Conservation (phyloP, 108 stramenopile genomes). For the Nitzschia sp. region DNA sequence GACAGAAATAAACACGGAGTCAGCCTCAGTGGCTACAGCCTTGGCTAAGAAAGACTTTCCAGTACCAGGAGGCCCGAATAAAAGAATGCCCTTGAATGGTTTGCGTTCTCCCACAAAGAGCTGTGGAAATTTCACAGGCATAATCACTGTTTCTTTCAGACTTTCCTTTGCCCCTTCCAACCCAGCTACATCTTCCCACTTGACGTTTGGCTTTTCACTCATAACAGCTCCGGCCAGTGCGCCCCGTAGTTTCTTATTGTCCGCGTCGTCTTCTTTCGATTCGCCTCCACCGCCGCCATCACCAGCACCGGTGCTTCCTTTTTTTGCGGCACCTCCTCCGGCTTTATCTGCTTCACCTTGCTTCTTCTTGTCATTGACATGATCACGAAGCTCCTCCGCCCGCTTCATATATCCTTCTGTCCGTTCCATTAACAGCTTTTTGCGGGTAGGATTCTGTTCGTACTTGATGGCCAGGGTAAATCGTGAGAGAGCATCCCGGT, state of each 20-base stretch:
- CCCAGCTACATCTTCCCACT: conserved; percentile 98
- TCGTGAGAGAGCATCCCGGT: conserved; percentile 66
- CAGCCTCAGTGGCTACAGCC: conserved; percentile 99
- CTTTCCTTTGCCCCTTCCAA: conserved; percentile 93
- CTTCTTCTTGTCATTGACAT: conserved; percentile 53
- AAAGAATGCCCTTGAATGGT: conserved; percentile 94
- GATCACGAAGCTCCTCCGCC: conserved; percentile 87
- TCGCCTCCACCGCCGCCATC: not conserved
- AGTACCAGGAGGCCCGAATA: conserved; percentile 94
- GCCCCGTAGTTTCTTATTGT: conserved; percentile 79
- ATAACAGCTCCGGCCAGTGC: conserved; percentile 81
- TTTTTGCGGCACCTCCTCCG: not conserved
- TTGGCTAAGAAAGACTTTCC: conserved; percentile 98
- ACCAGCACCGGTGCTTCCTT: not conserved
- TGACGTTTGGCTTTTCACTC: conserved; percentile 96
- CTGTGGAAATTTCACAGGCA: conserved; percentile 93
- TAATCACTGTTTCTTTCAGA: conserved; percentile 97
- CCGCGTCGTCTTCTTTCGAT: conserved; percentile 67
- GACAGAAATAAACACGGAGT: conserved; percentile 96
- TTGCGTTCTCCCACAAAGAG: conserved; percentile 90
- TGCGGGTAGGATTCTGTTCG: conserved; percentile 87
- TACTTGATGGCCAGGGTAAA: conserved; percentile 93
- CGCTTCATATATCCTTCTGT: conserved; percentile 96
- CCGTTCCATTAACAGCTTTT: conserved; percentile 78
- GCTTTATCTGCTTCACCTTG: conserved; percentile 1